Evolutionary conservation across 139 green algal genomes (phyloP).

Genomic region (Coccomyxa sp.): DNA sequence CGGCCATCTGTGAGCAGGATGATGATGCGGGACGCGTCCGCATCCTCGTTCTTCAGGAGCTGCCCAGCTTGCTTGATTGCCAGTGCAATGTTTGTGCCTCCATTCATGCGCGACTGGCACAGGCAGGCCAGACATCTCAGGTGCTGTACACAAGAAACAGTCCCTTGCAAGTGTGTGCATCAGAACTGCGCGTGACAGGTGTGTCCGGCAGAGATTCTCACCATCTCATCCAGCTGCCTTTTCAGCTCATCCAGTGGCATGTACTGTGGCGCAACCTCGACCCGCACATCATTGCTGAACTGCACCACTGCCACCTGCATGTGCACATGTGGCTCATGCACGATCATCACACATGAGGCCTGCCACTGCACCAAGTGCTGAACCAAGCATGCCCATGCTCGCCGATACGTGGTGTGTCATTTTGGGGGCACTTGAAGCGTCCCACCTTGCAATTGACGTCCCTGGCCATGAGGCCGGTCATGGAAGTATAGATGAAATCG

Average conservation of each 20-base stretch:
- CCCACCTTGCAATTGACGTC: neutral
- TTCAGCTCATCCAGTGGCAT: neutral
- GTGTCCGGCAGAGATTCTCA: neutral
- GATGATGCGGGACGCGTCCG: neutral
- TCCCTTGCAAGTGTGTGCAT: neutral
- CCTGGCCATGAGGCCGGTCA: neutral
- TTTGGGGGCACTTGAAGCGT: neutral
- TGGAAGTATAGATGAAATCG: neutral
- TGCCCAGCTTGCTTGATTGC: slow-evolving; percentile 55
- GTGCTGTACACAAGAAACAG: neutral
- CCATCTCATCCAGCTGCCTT: neutral
- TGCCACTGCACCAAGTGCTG: neutral
- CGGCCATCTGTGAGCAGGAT: slow-evolving; percentile 22
- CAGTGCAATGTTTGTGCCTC: slow-evolving; percentile 70
- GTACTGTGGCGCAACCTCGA: slow-evolving; percentile 13
- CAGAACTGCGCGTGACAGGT: neutral
- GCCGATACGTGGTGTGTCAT: neutral
- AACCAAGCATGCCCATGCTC: neutral
- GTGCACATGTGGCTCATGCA: neutral
- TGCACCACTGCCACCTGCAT: slow-evolving; percentile 27
- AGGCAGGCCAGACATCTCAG: neutral
- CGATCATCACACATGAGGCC: neutral
- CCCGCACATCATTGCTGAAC: slow-evolving; percentile 24
- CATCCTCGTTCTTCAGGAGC: slow-evolving; percentile 42
- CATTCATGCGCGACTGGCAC: slow-evolving; percentile 65